phyloP scores from a whole-genome alignment of 2,329 filamentous ascomycete species.

The Venturia aucupariae region DNA sequence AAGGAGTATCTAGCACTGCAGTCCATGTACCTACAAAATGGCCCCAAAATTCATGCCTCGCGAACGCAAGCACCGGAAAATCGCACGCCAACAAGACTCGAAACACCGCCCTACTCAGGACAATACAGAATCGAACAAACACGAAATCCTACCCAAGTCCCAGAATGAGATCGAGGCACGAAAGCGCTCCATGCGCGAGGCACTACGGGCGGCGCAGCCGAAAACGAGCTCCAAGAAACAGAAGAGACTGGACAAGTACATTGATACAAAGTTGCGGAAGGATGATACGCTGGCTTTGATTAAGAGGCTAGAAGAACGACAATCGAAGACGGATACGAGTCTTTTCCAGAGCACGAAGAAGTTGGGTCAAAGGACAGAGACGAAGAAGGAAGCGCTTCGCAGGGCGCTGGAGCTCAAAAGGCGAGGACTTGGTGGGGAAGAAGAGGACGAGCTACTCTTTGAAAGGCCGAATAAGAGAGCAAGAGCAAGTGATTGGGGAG shows the following conservation, averaged over 20 bases:
- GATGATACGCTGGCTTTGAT: constrained; percentile 82
- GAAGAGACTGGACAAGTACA: constrained; percentile 60
- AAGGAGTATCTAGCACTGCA: neutral
- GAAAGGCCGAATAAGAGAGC: neutral
- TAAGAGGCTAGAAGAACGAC: constrained; percentile 64
- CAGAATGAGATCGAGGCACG: constrained; percentile 46
- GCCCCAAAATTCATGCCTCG: constrained; percentile 26
- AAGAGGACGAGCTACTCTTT: constrained; percentile 4
- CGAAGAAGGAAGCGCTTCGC: constrained; percentile 6
- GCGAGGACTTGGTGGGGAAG: constrained; percentile 14
- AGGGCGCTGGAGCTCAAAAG: constrained; percentile 13
- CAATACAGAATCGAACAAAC: neutral
- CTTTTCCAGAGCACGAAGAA: constrained; percentile 69
- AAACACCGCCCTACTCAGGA: constrained; percentile 18
- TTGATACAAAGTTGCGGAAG: constrained; percentile 83
- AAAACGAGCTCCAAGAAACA: constrained; percentile 56
- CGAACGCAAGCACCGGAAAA: constrained; percentile 52
- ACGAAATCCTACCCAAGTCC: constrained; percentile 40
- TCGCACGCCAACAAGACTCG: constrained; percentile 51
- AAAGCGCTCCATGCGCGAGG: constrained; percentile 42
- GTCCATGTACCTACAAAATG: neutral
- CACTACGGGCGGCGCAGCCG: constrained; percentile 40
- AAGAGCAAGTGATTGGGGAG: neutral
- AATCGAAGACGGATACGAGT: constrained; percentile 59
- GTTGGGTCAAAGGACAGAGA: constrained; percentile 48